Evolutionary conservation across 108 stramenopile species (phyloP), one percentile per base, ranked within the genome.

Genomic region (Thalassiosira profunda): DNA sequence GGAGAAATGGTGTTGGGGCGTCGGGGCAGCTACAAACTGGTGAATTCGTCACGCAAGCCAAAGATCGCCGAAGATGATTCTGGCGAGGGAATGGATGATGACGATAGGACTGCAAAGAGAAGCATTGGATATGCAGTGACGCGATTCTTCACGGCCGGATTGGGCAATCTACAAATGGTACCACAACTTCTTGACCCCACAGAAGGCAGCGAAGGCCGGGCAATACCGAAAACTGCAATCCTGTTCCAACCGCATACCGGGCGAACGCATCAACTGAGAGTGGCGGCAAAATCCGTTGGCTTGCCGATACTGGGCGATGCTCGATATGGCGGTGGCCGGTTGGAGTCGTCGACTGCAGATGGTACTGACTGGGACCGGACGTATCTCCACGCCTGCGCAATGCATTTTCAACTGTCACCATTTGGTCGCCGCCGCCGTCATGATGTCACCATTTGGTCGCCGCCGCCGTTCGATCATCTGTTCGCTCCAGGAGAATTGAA

Each of bases 241-340:
- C 59, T 90, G 30, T 94, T 91, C 48, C 84, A 75, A 26, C 93
- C 93, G 7, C 79, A 83, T 43, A 94, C 93, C 0, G 93, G 93
- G 14, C 79, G 76, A 69, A 91, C 93, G 8, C 93, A 94, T 79
- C 93, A 94, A 61, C 58, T 94, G 41, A 82, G 93, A 8, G 93
- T 94, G 1, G 88, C 93, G 0, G 88, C 93, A 24, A 94, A 94
- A 60, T 57, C 81, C 15, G 74, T 94, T 21, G 88, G 88, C 33
- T 40, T 94, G 28, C 84, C 89, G 24, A 63, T 94, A 40, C 26
- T 85, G 42, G 89, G 88, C 18, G 93, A 94, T 75, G 72, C 70
- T n/a, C 60, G 87, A 21, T 94, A 94, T 67, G 67, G 79, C 7
- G 83, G 79, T 49, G 76, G 84, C 7, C 42, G 44, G 20, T 37